phyloP scores from a whole-genome alignment of 1,284 basidiomycete species.

The Schizophyllum amplum region DNA sequence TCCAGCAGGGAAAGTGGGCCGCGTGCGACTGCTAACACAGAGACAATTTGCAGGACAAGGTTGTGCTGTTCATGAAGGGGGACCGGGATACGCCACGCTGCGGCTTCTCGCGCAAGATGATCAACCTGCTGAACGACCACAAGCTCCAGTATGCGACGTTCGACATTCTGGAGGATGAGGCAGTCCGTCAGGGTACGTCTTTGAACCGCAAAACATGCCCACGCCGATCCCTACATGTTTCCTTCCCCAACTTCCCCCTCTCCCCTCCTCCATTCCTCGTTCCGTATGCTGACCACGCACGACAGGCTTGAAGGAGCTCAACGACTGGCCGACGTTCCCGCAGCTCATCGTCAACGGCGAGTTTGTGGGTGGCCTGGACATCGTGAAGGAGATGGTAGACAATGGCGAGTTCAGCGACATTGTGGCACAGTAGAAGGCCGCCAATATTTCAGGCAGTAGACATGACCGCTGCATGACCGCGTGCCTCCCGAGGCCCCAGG shows the following conservation, averaged over 20 bases:
- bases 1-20: neutral
- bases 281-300: no score
- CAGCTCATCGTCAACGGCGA: conserved; percentile 94
- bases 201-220: no score
- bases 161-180: conserved; percentile 82
- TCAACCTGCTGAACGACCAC: conserved; percentile 77
- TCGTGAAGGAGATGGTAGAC: conserved; percentile 58
- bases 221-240: no score
- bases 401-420: conserved; percentile 39
- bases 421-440: neutral
- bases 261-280: no score
- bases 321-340: conserved; percentile 96
- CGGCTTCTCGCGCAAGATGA: conserved; percentile 89
- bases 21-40: no score
- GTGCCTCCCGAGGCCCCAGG: no score
- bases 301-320: conserved; percentile 52
- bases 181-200: conserved; percentile 53
- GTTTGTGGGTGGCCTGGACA: conserved; percentile 93
- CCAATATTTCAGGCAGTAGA: no score
- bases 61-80: conserved; percentile 99
- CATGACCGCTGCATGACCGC: no score
- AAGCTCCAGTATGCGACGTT: conserved; percentile 76
- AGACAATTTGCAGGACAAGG: conserved; percentile 40
- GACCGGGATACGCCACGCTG: conserved; percentile 79
- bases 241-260: no score